phyloP scores from a whole-genome alignment of 495 filamentous ascomycete genomes.

The Neurospora sp. region DNA sequence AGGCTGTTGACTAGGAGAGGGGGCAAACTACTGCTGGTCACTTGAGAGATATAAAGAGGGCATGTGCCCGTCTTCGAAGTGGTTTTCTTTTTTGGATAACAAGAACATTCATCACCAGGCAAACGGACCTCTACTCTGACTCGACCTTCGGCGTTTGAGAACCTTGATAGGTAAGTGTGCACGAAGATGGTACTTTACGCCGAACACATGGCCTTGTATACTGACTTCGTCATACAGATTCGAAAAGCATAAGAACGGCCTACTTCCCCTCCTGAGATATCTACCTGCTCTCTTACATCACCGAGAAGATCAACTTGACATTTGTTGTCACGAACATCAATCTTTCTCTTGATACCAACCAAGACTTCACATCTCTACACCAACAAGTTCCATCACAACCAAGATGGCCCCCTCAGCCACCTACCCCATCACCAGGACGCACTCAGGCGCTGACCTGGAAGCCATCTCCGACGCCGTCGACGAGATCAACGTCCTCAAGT shows the following conservation, averaged over 20 bases:
- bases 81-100: background rate
- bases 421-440: constrained; percentile 12
- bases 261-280: background rate
- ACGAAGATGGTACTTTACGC: background rate
- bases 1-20: background rate
- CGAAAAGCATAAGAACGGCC: background rate
- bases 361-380: background rate
- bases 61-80: background rate
- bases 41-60: background rate
- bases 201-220: background rate
- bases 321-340: background rate
- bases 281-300: background rate
- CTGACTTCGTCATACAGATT: background rate
- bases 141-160: background rate
- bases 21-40: background rate
- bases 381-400: background rate
- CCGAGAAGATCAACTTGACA: background rate
- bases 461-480: constrained; percentile 72
- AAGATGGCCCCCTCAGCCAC: constrained; percentile 8
- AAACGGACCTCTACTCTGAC: background rate
- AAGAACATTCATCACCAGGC: background rate
- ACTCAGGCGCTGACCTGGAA: constrained; percentile 67
- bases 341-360: background rate
- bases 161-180: background rate
- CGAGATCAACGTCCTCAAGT: constrained; percentile 68